phyloP scores from a whole-genome alignment of 2,329 filamentous ascomycete species.

The Fusarium siculi region DNA sequence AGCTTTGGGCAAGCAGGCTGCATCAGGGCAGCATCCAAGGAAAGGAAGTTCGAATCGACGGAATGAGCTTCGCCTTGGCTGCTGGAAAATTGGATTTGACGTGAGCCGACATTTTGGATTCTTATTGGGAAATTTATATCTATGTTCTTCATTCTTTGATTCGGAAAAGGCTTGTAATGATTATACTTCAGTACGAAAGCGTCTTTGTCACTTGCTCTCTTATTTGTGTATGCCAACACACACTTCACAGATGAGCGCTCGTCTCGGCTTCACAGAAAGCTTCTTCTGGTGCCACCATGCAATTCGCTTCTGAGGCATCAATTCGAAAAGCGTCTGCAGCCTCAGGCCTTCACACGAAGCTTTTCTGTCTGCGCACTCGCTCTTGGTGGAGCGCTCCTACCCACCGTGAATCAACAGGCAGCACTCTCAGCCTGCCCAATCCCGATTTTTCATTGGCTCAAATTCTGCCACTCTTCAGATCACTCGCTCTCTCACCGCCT shows the following conservation, averaged over 20 bases:
- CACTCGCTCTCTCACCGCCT: conserved; percentile 15
- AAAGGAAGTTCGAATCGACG: neutral
- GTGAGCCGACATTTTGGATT: neutral
- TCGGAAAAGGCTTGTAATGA: neutral
- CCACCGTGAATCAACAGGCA: conserved; percentile 21
- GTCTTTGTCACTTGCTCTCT: neutral
- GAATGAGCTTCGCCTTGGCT: neutral
- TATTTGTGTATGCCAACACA: neutral
- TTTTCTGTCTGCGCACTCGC: neutral
- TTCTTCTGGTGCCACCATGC: neutral
- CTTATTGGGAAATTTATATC: neutral
- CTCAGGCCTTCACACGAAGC: neutral
- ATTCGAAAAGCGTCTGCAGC: neutral
- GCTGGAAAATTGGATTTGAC: neutral
- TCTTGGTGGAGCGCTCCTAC: neutral
- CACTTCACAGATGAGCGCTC: neutral
- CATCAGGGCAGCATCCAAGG: neutral
- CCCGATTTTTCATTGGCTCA: neutral
- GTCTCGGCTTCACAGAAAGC: neutral
- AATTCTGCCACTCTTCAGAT: conserved; percentile 23
- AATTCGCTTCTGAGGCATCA: neutral
- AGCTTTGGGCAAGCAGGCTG: neutral
- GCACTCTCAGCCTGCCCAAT: conserved; percentile 4
- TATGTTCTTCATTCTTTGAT: neutral
- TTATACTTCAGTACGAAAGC: neutral